phyloP scores from a whole-genome alignment of 2,329 filamentous ascomycete species.

The Microsporum ferrugineum region DNA sequence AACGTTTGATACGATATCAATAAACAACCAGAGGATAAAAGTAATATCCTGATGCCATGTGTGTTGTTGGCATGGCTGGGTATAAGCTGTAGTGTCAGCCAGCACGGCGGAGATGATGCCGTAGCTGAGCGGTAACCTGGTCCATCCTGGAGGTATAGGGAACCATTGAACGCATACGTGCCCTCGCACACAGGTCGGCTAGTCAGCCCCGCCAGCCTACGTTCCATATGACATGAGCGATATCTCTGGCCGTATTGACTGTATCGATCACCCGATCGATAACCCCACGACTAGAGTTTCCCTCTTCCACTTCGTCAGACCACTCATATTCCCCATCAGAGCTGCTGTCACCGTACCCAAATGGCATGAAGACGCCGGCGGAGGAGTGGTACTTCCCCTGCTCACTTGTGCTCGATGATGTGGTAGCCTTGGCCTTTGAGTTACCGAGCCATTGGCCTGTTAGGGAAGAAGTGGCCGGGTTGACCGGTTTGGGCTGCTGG shows the following conservation, averaged over 20 bases:
- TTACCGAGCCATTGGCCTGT: constrained; percentile 21
- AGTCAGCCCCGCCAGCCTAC: constrained; percentile 17
- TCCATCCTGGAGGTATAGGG: not conserved
- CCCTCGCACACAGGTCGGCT: not conserved
- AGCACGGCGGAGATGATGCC: not conserved
- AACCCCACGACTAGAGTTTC: constrained; percentile 7
- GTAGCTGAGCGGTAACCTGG: not conserved
- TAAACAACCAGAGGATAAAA: not conserved
- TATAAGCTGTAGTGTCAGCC: not conserved
- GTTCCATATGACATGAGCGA: constrained; percentile 19
- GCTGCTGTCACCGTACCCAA: constrained; percentile 6
- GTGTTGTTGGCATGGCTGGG: not conserved
- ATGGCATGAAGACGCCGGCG: constrained; percentile 11
- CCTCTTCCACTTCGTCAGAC: not conserved
- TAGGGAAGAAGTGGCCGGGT: not conserved
- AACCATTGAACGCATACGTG: not conserved
- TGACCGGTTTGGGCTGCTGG: not conserved
- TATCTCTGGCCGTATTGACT: constrained; percentile 17
- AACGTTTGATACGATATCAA: not conserved
- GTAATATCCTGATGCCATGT: not conserved
- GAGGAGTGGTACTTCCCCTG: constrained; percentile 8
- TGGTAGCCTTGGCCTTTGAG: not conserved
- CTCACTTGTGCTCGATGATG: not conserved
- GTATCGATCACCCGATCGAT: constrained; percentile 15
- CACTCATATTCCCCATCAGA: not conserved